Conservation (phyloP, 2,329 filamentous ascomycete genomes). For the Aaosphaeria arxii region DNA sequence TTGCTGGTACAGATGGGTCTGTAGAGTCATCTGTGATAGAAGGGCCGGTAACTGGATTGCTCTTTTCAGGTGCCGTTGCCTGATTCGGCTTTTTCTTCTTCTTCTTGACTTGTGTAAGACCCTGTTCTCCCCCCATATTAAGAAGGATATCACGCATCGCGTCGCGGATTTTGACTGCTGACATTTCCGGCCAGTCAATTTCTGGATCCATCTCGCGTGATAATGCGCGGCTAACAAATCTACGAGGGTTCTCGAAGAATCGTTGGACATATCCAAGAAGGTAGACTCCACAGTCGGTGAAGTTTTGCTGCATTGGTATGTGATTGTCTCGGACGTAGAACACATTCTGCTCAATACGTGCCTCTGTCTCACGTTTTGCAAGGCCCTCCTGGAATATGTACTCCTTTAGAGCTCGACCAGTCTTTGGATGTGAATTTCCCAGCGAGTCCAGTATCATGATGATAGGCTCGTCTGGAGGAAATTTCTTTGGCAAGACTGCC, state of each 20-base stretch:
- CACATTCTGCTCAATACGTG: conserved; percentile 48
- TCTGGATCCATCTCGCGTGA: conserved; percentile 59
- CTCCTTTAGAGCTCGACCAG: conserved; percentile 67
- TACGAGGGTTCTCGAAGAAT: conserved; percentile 72
- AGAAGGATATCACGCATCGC: conserved; percentile 67
- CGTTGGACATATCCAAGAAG: conserved; percentile 79
- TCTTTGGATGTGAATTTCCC: conserved; percentile 59
- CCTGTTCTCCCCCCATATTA: background rate
- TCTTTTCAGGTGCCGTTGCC: background rate
- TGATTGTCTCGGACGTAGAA: conserved; percentile 63
- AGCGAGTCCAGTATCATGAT: conserved; percentile 91
- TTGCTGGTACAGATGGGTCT: too few relatives aligned
- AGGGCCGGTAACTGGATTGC: background rate
- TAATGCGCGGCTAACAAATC: conserved; percentile 66
- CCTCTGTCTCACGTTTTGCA: conserved; percentile 54
- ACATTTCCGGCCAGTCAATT: conserved; percentile 54
- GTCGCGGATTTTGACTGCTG: conserved; percentile 58
- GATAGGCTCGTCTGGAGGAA: conserved; percentile 48
- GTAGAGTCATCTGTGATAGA: too few relatives aligned
- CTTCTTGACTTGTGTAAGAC: conserved; percentile 19
- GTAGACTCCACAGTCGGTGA: conserved; percentile 85
- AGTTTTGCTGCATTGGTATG: conserved; percentile 80
- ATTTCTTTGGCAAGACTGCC: conserved; percentile 21
- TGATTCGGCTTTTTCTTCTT: conserved; percentile 1
- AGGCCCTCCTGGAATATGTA: conserved; percentile 74